Conservation (phyloP, 1,139 yeast genomes). For the Candida freyschussii region DNA sequence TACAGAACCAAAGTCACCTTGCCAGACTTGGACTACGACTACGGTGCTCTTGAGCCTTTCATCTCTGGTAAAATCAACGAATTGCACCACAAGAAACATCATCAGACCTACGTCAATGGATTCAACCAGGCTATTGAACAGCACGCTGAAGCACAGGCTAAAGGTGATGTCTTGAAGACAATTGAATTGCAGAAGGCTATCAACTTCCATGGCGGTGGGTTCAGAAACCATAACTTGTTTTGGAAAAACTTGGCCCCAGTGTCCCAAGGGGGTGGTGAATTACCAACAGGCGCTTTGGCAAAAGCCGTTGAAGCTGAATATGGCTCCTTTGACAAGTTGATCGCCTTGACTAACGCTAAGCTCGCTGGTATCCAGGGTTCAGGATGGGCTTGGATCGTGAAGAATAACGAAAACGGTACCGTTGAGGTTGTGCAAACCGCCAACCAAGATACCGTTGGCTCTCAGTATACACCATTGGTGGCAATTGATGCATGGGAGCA, state of each 20-base stretch:
- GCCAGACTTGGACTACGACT: slow-evolving; percentile 86
- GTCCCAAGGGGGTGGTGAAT: slow-evolving; percentile 80
- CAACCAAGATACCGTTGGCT: slow-evolving; percentile 87
- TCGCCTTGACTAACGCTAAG: slow-evolving; percentile 62
- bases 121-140: slow-evolving; percentile 81
- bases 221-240: slow-evolving; percentile 78
- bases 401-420: slow-evolving; percentile 77
- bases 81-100: slow-evolving; percentile 88
- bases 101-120: slow-evolving; percentile 89
- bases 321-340: slow-evolving; percentile 75
- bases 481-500: slow-evolving; percentile 99
- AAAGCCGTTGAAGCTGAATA: slow-evolving; percentile 61
- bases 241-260: slow-evolving; percentile 90
- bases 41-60: slow-evolving; percentile 83
- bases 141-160: slow-evolving; percentile 62
- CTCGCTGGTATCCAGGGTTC: slow-evolving; percentile 95
- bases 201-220: slow-evolving; percentile 96
- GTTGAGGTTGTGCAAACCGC: slow-evolving; percentile 81
- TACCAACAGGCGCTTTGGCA: slow-evolving; percentile 58
- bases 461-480: slow-evolving; percentile 69
- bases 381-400: slow-evolving; percentile 96
- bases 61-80: slow-evolving; percentile 90
- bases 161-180: slow-evolving; percentile 61
- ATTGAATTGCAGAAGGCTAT: slow-evolving; percentile 73
- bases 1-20: slow-evolving; percentile 64